A percentile compares a stretch with the other conserved stretches of the same genome.
Evolutionary conservation across 2,329 filamentous ascomycete species (phyloP).

Genomic region (Parascedosporium putredinis): DNA sequence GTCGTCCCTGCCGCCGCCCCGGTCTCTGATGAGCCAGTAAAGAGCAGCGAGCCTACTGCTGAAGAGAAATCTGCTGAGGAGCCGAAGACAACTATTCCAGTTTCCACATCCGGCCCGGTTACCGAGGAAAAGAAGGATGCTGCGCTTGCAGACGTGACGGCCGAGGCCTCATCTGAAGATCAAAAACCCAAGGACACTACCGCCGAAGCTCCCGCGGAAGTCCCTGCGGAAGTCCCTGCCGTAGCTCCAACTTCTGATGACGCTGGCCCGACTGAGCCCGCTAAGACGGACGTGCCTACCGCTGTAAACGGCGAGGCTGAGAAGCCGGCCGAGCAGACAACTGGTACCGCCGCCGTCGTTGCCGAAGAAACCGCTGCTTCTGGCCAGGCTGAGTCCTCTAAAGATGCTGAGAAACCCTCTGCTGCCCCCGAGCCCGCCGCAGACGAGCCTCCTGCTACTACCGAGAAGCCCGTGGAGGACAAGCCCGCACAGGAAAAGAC

Average conservation of each 20-base stretch:
- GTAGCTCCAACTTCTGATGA: not conserved
- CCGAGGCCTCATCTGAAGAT: too few relatives aligned
- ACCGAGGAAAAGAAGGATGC: slow-evolving; percentile 23
- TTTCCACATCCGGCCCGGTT: slow-evolving; percentile 18
- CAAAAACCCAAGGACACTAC: too few relatives aligned
- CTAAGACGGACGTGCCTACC: slow-evolving; percentile 7
- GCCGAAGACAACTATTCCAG: slow-evolving; percentile 23
- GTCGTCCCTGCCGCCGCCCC: slow-evolving; percentile 2
- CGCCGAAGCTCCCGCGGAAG: not conserved
- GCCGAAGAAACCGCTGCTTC: not conserved
- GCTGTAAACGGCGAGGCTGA: not conserved
- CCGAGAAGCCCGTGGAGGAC: not conserved
- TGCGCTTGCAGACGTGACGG: slow-evolving; percentile 9
- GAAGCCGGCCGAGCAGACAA: not conserved
- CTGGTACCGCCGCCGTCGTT: not conserved
- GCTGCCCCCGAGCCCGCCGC: not conserved
- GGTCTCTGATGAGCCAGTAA: slow-evolving; percentile 12
- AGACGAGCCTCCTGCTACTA: not conserved
- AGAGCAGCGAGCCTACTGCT: slow-evolving; percentile 15
- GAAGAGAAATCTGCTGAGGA: slow-evolving; percentile 12
- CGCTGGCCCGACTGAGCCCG: slow-evolving; percentile 13
- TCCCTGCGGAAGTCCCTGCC: slow-evolving; percentile 9
- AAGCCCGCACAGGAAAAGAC: not conserved
- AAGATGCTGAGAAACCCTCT: not conserved
- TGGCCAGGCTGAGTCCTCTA: not conserved